Percentiles rank a stretch among this genome's conserved stretches.
Evolutionary conservation across 768 basidiomycete species (phyloP).

Genomic region (Roridomyces roridus): DNA sequence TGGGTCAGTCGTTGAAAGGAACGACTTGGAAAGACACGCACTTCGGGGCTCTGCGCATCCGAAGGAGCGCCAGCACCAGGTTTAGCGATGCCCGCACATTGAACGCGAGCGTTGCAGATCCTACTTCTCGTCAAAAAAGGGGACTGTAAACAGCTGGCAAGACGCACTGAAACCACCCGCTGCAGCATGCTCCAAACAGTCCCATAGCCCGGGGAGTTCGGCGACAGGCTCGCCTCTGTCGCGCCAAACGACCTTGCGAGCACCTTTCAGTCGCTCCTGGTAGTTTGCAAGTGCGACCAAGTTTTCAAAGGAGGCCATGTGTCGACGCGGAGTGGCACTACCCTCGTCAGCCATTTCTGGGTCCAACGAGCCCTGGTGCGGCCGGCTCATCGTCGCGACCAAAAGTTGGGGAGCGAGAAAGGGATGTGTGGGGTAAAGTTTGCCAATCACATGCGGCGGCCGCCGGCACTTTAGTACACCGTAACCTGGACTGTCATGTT

Average conservation of each 20-base stretch:
- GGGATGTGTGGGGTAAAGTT: no score
- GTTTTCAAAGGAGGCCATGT: slow-evolving; percentile 81
- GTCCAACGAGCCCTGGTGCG: no score
- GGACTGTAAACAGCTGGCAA: not conserved
- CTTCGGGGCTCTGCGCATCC: slow-evolving; percentile 72
- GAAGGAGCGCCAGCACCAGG: slow-evolving; percentile 76
- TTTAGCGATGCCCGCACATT: slow-evolving; percentile 85
- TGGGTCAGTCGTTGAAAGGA: not conserved
- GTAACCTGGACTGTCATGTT: no score
- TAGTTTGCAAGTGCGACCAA: slow-evolving; percentile 85
- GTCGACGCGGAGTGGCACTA: no score
- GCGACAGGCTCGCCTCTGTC: slow-evolving; percentile 79
- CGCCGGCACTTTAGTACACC: no score
- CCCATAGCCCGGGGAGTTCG: slow-evolving; percentile 65
- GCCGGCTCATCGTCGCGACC: no score
- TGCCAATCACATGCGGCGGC: no score
- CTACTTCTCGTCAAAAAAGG: slow-evolving; percentile 43
- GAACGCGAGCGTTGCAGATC: slow-evolving; percentile 83
- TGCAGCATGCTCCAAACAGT: slow-evolving; percentile 74
- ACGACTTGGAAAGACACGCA: slow-evolving; percentile 39
- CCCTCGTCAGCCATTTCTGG: no score
- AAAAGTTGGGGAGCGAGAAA: no score
- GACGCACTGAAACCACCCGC: slow-evolving; percentile 75
- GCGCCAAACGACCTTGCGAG: slow-evolving; percentile 83
- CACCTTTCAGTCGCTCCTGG: slow-evolving; percentile 74